Evolutionary conservation across 1,139 yeast genomes (phyloP), one percentile per base, ranked within the genome.

Genomic region (Debaryomycetaceae sp.): DNA sequence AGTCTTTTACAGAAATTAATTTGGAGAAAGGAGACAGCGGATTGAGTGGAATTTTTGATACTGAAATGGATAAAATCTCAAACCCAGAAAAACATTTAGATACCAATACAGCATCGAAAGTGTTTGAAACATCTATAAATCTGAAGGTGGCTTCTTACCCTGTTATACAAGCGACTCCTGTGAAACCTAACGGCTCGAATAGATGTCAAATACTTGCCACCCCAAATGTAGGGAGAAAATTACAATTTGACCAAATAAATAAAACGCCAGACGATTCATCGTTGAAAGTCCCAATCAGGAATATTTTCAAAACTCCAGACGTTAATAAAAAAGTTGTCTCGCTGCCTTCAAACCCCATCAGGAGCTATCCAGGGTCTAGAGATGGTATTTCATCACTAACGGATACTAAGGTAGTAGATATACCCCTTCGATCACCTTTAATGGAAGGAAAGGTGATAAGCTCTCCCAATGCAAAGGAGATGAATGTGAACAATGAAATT

Each of bases 1-100:
- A 36, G 37, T 37, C 49, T 11, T 26, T 34, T 17, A 35, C 16
- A n/a, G 40, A 40, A 3, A 9, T 9, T 8, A n/a, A 8, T 16
- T 3, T n/a, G 9, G 8, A 30, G 9, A 30, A 30, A 13, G 17
- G n/a, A 8, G 26, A 22, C 11, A 22, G 11, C 26, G 11, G 4
- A 8, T 22, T 11, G 7, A 11, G 26, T 11, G 26, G 26, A 22
- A 22, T 22, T 3, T 22, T 11, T 8, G 11, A 8, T 22, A 11
- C 26, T 3, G 11, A 8, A 8, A 22, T 22, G 7, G 26, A 22
- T 11, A 3, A 22, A 8, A 22, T 8, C 11, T 8, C 7, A 3
- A 8, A 8, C 7, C 7, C 11, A 8, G 11, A 22, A 11, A 22
- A 11, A 22, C 26, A 22, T 8, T 11, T 8, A 11, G 11, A 11